Evolutionary conservation across 306 rosid species (phyloP), one percentile per base, ranked within the genome.

Genomic region (Casuarina glauca): DNA sequence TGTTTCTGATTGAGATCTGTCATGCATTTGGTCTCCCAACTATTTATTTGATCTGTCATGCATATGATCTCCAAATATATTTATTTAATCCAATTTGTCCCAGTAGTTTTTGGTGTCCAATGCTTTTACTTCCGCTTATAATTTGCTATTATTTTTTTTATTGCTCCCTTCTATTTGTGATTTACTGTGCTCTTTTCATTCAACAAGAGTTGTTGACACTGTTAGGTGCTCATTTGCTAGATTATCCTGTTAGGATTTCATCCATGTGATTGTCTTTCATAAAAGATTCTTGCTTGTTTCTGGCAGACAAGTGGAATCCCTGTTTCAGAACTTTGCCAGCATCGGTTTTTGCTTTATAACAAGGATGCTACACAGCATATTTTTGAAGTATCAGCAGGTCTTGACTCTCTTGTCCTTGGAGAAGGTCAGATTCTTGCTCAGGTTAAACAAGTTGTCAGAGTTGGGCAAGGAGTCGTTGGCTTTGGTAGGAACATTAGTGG

Each of bases 341-440:
- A 96, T 87, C 87, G 88, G 44, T 96, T 96, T 85, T 81, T 96
- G 70, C 92, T 93, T 69, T 87, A 93, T 83, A 90, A 96, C 87
- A 87, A 88, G 0, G 99, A 96, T 82, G 99, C 97, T 68, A 93
- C 97, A 2, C 94, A 91, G 49, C 99, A 96, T 78, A 55, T 96
- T 69, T 95, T 96, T 69, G 97, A 96, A 76, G 99, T 93, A 48
- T 93, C 99, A 50, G 98, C 99, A 1, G 99, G 99, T 55, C 97
- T 96, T 3, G 99, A 96, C 63, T 96, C 99, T 82, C 96, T 96
- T 74, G 99, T 96, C 55, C 89, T 93, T n/a, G 99, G 98, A 78
- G 99, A 96, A 85, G 99, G 99, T 80, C 99, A 96, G 80, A 93
- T 96, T 74, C 99, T 96, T 87, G 90, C 99, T 67, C 99, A 96